Conservation (phyloP, 2,329 filamentous ascomycete species). For the Sporothrix sp. region DNA sequence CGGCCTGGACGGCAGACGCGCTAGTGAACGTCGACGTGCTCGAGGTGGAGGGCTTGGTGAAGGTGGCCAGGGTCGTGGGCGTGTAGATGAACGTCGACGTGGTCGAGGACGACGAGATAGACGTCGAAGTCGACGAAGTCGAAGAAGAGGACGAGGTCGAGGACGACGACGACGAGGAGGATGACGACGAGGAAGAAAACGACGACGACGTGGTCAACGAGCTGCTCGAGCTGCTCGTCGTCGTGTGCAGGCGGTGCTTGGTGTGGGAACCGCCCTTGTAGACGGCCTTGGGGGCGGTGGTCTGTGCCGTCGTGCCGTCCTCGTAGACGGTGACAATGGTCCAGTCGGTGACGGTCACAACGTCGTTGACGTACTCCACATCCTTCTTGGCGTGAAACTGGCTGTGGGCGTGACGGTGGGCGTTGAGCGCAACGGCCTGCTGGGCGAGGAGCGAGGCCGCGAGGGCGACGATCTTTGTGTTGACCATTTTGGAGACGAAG, state of each 20-base stretch:
- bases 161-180: not conserved
- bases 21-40: not conserved
- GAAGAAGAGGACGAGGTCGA: not conserved
- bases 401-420: conserved; percentile 33
- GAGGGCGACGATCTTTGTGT: conserved; percentile 28
- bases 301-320: conserved; percentile 16
- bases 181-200: not conserved
- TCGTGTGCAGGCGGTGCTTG: conserved; percentile 10
- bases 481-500: too few relatives aligned
- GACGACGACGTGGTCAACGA: conserved; percentile 8
- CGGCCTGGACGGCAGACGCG: not conserved
- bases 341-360: conserved; percentile 29
- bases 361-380: conserved; percentile 25
- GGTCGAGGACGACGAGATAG: not conserved
- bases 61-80: conserved; percentile 10
- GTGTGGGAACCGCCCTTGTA: conserved; percentile 17
- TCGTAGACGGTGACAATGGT: conserved; percentile 35
- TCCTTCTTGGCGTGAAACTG: conserved; percentile 27
- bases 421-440: conserved; percentile 33
- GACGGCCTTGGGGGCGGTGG: conserved; percentile 13
- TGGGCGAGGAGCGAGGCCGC: conserved; percentile 35
- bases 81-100: not conserved
- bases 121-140: conserved; percentile 1
- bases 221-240: not conserved
- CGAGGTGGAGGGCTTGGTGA: not conserved